Evolutionary conservation across 1,284 basidiomycete genomes (phyloP).

Genomic region (Cystobasidium sp.): DNA sequence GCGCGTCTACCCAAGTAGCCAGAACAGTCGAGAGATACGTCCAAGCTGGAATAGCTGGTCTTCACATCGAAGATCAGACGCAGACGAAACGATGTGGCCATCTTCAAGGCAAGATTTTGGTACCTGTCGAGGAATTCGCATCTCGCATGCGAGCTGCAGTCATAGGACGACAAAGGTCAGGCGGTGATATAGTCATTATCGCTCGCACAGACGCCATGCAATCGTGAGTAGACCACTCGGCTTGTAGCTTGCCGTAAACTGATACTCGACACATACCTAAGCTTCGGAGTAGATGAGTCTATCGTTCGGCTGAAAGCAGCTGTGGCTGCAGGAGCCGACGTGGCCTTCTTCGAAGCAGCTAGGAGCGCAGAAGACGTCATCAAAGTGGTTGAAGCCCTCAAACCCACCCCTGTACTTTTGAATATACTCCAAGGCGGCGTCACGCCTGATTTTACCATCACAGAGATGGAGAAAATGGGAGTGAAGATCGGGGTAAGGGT

Average conservation of each 20-base stretch:
- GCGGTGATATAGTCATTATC: constrained; percentile 76
- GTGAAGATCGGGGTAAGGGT: constrained; percentile 63
- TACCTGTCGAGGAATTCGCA: constrained; percentile 74
- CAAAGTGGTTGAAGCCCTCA: constrained; percentile 67
- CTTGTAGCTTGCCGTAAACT: background rate
- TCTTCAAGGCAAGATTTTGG: constrained; percentile 77
- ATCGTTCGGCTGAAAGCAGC: constrained; percentile 70
- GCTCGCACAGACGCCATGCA: constrained; percentile 68
- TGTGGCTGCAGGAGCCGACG: constrained; percentile 74
- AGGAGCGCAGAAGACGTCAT: constrained; percentile 67
- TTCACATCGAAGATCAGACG: constrained; percentile 83
- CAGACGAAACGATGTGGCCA: constrained; percentile 82
- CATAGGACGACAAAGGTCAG: constrained; percentile 69
- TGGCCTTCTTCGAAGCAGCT: constrained; percentile 82
- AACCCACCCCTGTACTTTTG: constrained; percentile 73
- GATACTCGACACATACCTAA: constrained; percentile 56
- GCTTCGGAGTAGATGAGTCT: constrained; percentile 79
- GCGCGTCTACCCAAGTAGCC: constrained; percentile 74
- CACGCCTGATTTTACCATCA: constrained; percentile 71
- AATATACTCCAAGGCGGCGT: constrained; percentile 77
- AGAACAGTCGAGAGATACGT: constrained; percentile 74
- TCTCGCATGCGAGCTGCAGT: constrained; percentile 77
- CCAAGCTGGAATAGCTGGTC: constrained; percentile 71
- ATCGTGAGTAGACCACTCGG: background rate
- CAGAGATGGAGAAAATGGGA: constrained; percentile 70